Evolutionary conservation across 2,329 filamentous ascomycete genomes (phyloP).

Genomic region (Massarina eburnea): DNA sequence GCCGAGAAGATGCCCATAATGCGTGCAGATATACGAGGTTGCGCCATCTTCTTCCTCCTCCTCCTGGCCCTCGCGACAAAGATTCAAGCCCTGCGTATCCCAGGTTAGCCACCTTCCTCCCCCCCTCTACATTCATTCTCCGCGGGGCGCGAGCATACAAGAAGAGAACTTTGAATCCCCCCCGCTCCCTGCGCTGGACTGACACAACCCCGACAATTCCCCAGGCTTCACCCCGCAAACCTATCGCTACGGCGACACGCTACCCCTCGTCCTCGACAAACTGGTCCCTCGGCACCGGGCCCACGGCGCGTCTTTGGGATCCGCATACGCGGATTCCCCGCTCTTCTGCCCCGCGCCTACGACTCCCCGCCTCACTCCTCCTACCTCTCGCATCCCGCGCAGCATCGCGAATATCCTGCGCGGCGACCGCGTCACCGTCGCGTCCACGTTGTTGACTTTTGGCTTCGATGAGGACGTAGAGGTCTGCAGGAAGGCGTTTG

Average conservation of each 20-base stretch:
- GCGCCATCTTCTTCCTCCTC: too few species aligned
- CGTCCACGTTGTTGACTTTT: conserved; percentile 81
- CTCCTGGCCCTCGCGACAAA: too few species aligned
- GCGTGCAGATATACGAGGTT: too few species aligned
- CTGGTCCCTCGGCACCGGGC: conserved; percentile 84
- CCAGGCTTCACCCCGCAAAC: conserved; percentile 80
- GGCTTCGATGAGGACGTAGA: conserved; percentile 72
- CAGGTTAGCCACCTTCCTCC: too few species aligned
- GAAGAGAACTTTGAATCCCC: too few species aligned
- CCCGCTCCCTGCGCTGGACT: neutral
- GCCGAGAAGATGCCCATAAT: too few species aligned
- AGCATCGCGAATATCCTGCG: conserved; percentile 86
- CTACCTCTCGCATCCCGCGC: conserved; percentile 85
- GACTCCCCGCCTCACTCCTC: conserved; percentile 73
- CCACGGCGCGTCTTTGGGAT: conserved; percentile 86
- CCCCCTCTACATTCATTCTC: too few species aligned
- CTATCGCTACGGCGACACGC: conserved; percentile 73
- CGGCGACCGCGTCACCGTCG: conserved; percentile 81
- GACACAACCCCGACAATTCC: neutral
- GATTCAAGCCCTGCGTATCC: too few species aligned
- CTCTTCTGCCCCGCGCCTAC: neutral
- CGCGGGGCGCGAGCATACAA: too few species aligned
- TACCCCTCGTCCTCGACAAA: conserved; percentile 89
- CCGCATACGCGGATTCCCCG: conserved; percentile 36
- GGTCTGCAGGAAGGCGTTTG: conserved; percentile 70